Conservation (phyloP, 2,329 filamentous ascomycete species). For the Pseudohalonectria lignicola region DNA sequence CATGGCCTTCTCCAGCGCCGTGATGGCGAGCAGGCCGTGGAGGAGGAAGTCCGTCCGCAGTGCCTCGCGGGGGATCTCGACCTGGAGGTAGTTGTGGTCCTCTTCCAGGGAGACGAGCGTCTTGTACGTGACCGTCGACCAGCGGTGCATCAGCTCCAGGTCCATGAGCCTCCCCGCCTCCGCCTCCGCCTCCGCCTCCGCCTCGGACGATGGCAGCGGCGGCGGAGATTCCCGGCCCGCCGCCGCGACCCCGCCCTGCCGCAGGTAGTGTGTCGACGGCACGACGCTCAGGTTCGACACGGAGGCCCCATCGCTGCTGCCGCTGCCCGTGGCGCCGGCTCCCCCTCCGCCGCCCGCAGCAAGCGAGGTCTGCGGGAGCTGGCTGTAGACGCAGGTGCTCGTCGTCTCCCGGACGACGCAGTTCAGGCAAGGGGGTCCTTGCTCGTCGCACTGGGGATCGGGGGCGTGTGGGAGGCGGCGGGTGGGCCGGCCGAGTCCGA, state of each 20-base stretch:
- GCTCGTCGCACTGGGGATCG: conserved; percentile 21
- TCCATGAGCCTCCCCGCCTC: conserved; percentile 2
- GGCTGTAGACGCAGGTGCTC: neutral
- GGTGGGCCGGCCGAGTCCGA: neutral
- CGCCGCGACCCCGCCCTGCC: neutral
- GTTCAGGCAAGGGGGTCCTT: conserved; percentile 22
- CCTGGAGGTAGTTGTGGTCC: conserved; percentile 3
- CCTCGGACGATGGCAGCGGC: neutral
- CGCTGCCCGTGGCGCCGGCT: too few species aligned
- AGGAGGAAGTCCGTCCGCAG: conserved; percentile 11
- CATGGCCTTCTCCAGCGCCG: conserved; percentile 3
- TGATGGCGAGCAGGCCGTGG: conserved; percentile 43
- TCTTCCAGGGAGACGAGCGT: neutral
- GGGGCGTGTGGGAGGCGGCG: neutral
- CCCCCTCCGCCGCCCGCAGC: too few species aligned
- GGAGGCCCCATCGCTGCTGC: too few species aligned
- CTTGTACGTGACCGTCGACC: conserved; percentile 4
- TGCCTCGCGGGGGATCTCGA: conserved; percentile 1
- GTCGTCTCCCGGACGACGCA: conserved; percentile 14
- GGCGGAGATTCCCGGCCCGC: too few species aligned
- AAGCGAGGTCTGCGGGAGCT: neutral
- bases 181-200: neutral
- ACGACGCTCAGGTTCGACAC: too few species aligned
- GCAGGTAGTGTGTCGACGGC: neutral
- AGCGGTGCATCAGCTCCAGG: conserved; percentile 5